Evolutionary conservation across 148 eudicot genomes (phyloP).

Genomic region (Vaccinium darrowii): DNA sequence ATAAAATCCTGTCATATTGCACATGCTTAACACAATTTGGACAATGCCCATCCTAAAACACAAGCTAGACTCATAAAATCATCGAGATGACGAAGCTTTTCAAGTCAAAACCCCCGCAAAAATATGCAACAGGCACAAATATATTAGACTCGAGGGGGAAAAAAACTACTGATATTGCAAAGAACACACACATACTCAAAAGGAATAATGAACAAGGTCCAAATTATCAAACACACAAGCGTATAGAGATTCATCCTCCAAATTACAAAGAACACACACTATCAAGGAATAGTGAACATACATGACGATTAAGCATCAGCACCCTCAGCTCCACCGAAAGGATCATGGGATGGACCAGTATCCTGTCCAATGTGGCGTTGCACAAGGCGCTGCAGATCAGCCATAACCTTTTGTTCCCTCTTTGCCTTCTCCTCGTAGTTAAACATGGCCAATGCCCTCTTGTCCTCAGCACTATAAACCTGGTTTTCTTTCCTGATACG

Average conservation of each 20-base stretch:
- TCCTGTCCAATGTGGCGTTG: constrained; percentile 84
- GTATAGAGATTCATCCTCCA: not conserved
- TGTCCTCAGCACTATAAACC: constrained; percentile 99
- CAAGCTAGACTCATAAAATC: not conserved
- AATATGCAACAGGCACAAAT: not conserved
- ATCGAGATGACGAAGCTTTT: not conserved
- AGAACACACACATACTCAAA: not conserved
- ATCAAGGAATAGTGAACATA: constrained; percentile 11
- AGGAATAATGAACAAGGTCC: not conserved
- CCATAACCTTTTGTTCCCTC: constrained; percentile 93
- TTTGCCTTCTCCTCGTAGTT: constrained; percentile 96
- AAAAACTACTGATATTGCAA: not conserved
- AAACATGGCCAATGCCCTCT: constrained; percentile 95
- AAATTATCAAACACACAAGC: not conserved
- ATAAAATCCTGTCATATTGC: not conserved
- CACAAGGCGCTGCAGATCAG: constrained; percentile 86
- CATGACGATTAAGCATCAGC: constrained; percentile 50
- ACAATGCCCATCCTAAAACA: not conserved
- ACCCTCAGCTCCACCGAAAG: constrained; percentile 68
- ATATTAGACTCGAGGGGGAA: not conserved
- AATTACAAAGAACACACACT: not conserved
- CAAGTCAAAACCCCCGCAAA: not conserved
- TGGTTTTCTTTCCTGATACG: constrained; percentile 99
- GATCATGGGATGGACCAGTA: constrained; percentile 80
- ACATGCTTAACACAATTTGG: too few relatives aligned